A percentile compares a stretch with the other conserved stretches of the same genome.
Evolutionary conservation across 495 filamentous ascomycete species (phyloP).

Genomic region (Trichodelitschia bisporula): DNA sequence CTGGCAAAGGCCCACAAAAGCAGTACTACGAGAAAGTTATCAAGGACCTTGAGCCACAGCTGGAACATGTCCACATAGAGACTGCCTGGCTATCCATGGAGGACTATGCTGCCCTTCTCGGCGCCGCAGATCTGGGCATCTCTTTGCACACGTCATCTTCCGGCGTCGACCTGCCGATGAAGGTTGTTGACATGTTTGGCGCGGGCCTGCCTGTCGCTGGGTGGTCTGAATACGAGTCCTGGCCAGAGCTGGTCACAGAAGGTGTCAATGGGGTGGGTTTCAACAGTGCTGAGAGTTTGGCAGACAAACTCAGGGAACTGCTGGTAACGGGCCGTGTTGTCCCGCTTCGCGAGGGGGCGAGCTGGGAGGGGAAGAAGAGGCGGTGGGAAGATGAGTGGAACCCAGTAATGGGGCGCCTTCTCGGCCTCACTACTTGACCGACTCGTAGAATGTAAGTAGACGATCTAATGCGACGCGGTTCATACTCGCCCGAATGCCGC

Average conservation of each 20-base stretch:
- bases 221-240: conserved; percentile 60
- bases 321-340: conserved; percentile 30
- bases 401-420: conserved; percentile 41
- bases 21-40: conserved; percentile 47
- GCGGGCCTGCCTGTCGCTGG: conserved; percentile 77
- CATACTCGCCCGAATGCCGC: too few relatives aligned
- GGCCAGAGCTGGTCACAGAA: conserved; percentile 65
- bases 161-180: conserved; percentile 95
- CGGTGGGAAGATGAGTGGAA: conserved; percentile 96
- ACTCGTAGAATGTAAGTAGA: too few relatives aligned
- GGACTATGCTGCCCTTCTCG: conserved; percentile 75
- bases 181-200: conserved; percentile 97
- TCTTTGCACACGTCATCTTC: conserved; percentile 82
- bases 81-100: conserved; percentile 63
- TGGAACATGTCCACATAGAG: conserved; percentile 41
- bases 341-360: conserved; percentile 42
- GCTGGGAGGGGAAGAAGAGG: conserved; percentile 38
- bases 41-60: conserved; percentile 24
- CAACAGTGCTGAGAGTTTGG: conserved; percentile 32
- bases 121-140: conserved; percentile 68
- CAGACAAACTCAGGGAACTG: conserved; percentile 26
- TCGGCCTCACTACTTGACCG: conserved; percentile 27
- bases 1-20: conserved; percentile 74
- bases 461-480: too few relatives aligned
- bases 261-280: conserved; percentile 73